Conservation (phyloP, 345 rosid genomes). For the Clausena lansium region DNA sequence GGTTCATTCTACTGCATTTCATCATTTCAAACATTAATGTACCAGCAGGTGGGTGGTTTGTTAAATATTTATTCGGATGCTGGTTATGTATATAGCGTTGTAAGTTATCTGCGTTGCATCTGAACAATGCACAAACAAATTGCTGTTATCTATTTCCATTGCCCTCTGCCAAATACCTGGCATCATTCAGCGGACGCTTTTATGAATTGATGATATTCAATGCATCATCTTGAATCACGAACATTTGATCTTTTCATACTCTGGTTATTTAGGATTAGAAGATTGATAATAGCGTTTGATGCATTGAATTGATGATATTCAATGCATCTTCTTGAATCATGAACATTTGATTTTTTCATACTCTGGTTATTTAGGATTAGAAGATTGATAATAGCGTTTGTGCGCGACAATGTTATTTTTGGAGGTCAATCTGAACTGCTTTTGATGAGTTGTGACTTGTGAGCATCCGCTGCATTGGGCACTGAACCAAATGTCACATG, state of each 20-base stretch:
- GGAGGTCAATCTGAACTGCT: no score
- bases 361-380: background rate
- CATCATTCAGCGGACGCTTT: constrained; percentile 16
- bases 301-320: constrained; percentile 17
- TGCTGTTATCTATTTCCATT: constrained; percentile 5
- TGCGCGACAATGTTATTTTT: no score
- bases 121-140: constrained; percentile 6
- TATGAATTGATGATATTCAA: constrained; percentile 13
- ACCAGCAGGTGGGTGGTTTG: constrained; percentile 13
- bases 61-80: constrained; percentile 10
- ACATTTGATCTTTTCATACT: background rate
- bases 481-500: no score
- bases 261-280: background rate
- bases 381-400: background rate
- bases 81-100: constrained; percentile 23
- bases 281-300: background rate
- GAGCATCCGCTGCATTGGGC: no score
- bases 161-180: constrained; percentile 22
- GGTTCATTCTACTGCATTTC: constrained; percentile 17
- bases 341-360: background rate
- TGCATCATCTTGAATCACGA: background rate
- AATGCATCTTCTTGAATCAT: background rate
- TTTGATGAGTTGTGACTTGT: no score
- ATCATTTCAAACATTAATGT: background rate
- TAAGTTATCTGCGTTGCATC: constrained; percentile 6